These are phyloP conservation scores for Friedmanniomyces endolithicus DNA, from an alignment of 495 filamentous ascomycete species.

Conservation along the genomic window DNA sequence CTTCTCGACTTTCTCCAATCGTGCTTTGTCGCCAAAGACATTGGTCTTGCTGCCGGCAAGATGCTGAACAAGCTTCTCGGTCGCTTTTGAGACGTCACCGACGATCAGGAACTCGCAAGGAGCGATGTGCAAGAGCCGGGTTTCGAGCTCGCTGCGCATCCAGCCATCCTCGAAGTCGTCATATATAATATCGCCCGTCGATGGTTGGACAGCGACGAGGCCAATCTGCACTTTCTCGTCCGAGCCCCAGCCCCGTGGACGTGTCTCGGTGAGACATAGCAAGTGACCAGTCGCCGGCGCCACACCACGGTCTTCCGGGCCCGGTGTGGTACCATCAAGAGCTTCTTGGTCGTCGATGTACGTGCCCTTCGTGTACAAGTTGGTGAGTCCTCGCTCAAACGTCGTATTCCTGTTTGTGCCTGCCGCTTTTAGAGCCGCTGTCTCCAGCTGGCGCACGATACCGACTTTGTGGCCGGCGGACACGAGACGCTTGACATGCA, in stretches of 20 bases:
- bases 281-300: conserved; percentile 76
- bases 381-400: conserved; percentile 85
- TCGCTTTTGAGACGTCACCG: conserved; percentile 81
- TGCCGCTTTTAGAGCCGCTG: conserved; percentile 90
- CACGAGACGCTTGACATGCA: conserved; percentile 90
- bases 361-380: conserved; percentile 95
- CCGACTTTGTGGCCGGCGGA: conserved; percentile 91
- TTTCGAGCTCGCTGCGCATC: conserved; percentile 95
- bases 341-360: conserved; percentile 93
- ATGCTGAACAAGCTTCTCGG: conserved; percentile 84
- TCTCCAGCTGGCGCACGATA: conserved; percentile 92
- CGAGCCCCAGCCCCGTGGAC: conserved; percentile 70
- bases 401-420: conserved; percentile 91
- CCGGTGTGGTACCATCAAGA: conserved; percentile 39
- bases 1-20: conserved; percentile 67
- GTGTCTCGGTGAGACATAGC: conserved; percentile 81
- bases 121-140: conserved; percentile 81
- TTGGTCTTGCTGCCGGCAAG: conserved; percentile 80
- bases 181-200: conserved; percentile 91
- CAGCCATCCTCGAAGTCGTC: conserved; percentile 97
- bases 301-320: conserved; percentile 34
- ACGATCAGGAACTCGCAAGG: conserved; percentile 96
- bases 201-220: conserved; percentile 87
- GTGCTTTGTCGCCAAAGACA: conserved; percentile 80
- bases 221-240: conserved; percentile 92